phyloP scores from a whole-genome alignment of 164 flowering plant species.

The grape (Vitis vinifera) region DNA sequence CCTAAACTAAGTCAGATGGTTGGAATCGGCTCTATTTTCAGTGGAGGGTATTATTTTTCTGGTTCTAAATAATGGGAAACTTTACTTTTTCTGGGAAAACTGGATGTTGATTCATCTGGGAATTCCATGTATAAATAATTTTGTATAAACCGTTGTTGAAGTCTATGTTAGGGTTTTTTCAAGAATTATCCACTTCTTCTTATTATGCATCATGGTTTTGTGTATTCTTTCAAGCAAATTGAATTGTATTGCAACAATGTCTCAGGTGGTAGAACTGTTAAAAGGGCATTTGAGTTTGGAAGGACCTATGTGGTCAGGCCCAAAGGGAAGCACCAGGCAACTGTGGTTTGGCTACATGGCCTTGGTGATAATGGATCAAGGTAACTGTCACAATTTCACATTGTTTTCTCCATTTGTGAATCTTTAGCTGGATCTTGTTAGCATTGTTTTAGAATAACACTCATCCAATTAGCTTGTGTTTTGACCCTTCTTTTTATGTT shows the following conservation, averaged over 20 bases:
- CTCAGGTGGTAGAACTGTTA: constrained; percentile 32
- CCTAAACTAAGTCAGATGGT: constrained; percentile 1
- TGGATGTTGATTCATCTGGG: not conserved
- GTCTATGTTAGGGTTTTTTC: not conserved
- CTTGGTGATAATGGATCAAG: constrained; percentile 59
- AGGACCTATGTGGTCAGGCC: constrained; percentile 54
- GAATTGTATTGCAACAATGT: not conserved
- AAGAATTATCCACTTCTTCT: too few relatives aligned
- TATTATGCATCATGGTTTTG: too few relatives aligned
- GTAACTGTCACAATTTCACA: constrained; percentile 6
- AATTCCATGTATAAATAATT: not conserved
- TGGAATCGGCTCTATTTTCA: not conserved
- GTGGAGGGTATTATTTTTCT: not conserved
- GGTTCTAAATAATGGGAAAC: not conserved
- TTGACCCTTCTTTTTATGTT: too few relatives aligned
- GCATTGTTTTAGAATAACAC: too few relatives aligned
- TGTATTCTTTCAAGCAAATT: not conserved
- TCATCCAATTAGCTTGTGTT: too few relatives aligned
- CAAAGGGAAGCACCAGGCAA: constrained; percentile 53
- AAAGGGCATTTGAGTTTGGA: constrained; percentile 44
- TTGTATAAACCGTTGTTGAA: not conserved
- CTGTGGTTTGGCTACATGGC: constrained; percentile 61
- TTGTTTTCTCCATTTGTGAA: not conserved
- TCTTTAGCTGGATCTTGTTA: too few relatives aligned
- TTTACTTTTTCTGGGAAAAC: not conserved